Evolutionary conservation across 2,329 filamentous ascomycete genomes (phyloP).

Genomic region (Pseudogymnoascus sp.): DNA sequence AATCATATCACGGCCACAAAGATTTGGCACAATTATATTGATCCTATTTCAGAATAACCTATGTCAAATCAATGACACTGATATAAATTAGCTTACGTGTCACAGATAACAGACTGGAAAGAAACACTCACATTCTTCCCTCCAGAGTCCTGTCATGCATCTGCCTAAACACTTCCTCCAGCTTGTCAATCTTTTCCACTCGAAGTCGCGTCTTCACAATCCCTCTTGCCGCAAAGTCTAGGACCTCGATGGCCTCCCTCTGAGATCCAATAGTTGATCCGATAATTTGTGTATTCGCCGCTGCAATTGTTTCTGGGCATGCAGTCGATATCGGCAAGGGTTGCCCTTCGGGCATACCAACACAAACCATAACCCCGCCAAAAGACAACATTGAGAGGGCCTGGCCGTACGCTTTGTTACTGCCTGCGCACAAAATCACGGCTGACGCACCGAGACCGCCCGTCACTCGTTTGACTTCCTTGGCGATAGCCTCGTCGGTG

Average conservation of each 20-base stretch:
- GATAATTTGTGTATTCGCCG: slow-evolving; percentile 36
- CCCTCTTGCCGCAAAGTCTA: slow-evolving; percentile 40
- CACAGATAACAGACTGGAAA: background rate
- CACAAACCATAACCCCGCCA: slow-evolving; percentile 42
- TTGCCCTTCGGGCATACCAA: slow-evolving; percentile 39
- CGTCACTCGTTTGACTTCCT: slow-evolving; percentile 47
- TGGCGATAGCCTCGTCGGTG: slow-evolving; percentile 33
- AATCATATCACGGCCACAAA: background rate
- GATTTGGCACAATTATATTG: background rate
- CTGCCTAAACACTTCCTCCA: slow-evolving; percentile 37
- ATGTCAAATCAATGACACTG: background rate
- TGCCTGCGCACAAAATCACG: slow-evolving; percentile 47
- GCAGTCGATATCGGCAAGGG: slow-evolving; percentile 36
- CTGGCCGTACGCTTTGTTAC: slow-evolving; percentile 42
- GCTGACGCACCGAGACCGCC: slow-evolving; percentile 50
- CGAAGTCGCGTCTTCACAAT: slow-evolving; percentile 37
- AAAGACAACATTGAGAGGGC: slow-evolving; percentile 38
- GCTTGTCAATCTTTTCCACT: slow-evolving; percentile 37
- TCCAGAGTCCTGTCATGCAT: slow-evolving; percentile 24
- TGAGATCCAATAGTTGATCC: slow-evolving; percentile 43
- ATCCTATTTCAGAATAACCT: background rate
- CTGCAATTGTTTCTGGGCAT: slow-evolving; percentile 34
- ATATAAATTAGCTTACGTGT: background rate
- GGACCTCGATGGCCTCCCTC: slow-evolving; percentile 39
- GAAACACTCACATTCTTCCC: background rate